A percentile compares a stretch with the other conserved stretches of the same genome.
These are phyloP conservation scores for Candida albicans DNA, from an alignment of 1,139 yeast species.

Conservation along the genomic window DNA sequence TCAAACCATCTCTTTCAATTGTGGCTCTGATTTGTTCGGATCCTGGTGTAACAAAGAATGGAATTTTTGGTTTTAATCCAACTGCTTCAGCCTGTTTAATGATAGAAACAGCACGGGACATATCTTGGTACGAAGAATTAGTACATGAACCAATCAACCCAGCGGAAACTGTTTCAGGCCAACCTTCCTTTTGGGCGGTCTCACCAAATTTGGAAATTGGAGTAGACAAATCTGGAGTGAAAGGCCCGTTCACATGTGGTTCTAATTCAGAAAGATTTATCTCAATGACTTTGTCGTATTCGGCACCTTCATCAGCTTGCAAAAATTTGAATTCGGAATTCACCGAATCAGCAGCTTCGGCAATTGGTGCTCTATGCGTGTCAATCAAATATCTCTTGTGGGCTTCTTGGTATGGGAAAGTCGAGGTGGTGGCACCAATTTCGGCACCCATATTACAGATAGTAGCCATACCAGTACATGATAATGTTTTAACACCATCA, in stretches of 20 bases:
- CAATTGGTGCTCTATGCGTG: slow-evolving; percentile 80
- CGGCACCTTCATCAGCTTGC: slow-evolving; percentile 88
- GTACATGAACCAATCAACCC: slow-evolving; percentile 99
- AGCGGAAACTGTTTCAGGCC: slow-evolving; percentile 94
- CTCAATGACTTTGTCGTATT: slow-evolving; percentile 94
- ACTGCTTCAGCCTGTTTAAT: slow-evolving; percentile 87
- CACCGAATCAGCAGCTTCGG: slow-evolving; percentile 81
- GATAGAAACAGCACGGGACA: slow-evolving; percentile 96
- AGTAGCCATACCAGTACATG: slow-evolving; percentile 99
- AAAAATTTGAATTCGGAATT: slow-evolving; percentile 61
- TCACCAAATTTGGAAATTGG: slow-evolving; percentile 93
- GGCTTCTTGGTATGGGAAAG: slow-evolving; percentile 91
- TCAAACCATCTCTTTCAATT: slow-evolving; percentile 95
- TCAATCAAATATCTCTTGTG: slow-evolving; percentile 81
- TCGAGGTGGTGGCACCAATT: slow-evolving; percentile 98
- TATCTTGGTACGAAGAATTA: slow-evolving; percentile 98
- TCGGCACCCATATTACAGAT: slow-evolving; percentile 99
- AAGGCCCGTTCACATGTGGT: slow-evolving; percentile 98
- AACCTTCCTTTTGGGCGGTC: slow-evolving; percentile 80
- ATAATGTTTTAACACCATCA: slow-evolving; percentile 92
- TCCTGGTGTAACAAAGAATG: slow-evolving; percentile 97
- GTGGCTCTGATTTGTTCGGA: slow-evolving; percentile 99
- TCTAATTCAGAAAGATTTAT: slow-evolving; percentile 92
- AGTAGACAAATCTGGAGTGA: slow-evolving; percentile 98
- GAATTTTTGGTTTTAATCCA: slow-evolving; percentile 87